These are phyloP conservation scores for Salix koriyanagi DNA, from an alignment of 345 rosid species.

Conservation along the genomic window DNA sequence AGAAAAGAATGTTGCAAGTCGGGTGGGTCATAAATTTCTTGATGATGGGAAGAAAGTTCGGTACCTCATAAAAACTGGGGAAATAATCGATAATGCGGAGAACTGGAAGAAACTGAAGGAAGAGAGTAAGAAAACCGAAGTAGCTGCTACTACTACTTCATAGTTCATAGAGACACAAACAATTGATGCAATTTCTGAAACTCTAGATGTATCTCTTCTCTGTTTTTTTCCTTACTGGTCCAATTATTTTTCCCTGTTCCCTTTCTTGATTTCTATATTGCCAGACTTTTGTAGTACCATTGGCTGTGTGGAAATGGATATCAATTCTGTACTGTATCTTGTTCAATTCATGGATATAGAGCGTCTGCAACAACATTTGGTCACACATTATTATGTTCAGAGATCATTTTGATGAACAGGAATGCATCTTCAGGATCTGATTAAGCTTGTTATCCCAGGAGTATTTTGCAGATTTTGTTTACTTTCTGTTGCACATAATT, in stretches of 20 bases:
- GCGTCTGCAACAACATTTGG: neutral
- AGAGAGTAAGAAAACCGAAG: slow-evolving; percentile 39
- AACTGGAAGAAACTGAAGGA: slow-evolving; percentile 82
- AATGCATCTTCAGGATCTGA: too few species aligned
- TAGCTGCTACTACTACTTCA: slow-evolving; percentile 42
- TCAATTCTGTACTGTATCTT: neutral
- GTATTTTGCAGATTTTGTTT: too few species aligned
- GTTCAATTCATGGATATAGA: neutral
- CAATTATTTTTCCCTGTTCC: neutral
- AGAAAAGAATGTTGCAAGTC: slow-evolving; percentile 68
- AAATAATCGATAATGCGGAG: slow-evolving; percentile 64
- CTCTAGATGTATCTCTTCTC: neutral
- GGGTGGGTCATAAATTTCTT: slow-evolving; percentile 76
- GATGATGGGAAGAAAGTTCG: slow-evolving; percentile 68
- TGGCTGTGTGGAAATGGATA: neutral
- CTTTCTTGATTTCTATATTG: neutral
- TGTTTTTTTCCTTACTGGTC: neutral
- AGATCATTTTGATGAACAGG: too few species aligned
- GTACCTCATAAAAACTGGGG: slow-evolving; percentile 80
- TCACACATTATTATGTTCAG: too few species aligned
- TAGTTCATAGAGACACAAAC: slow-evolving; percentile 2
- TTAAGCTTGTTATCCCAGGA: too few species aligned
- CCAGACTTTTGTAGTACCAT: neutral
- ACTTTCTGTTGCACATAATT: too few species aligned
- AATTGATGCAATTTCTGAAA: neutral